phyloP scores from a whole-genome alignment of 306 rosid species.

The Amphicarpaea edgeworthii region DNA sequence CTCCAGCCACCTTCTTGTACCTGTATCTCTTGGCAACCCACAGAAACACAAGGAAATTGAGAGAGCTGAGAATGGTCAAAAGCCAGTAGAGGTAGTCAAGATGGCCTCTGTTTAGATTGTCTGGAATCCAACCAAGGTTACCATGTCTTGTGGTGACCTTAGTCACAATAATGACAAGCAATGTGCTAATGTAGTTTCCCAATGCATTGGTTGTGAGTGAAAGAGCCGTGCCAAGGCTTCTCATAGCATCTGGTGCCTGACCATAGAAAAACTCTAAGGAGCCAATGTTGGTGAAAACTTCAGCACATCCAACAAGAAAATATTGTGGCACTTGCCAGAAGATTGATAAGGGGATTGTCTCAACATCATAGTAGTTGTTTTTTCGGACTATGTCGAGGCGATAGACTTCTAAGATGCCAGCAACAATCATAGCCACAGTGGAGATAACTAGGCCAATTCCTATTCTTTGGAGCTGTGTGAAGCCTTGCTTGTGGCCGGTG shows the following conservation, averaged over 20 bases:
- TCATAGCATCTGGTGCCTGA: slow-evolving; percentile 89
- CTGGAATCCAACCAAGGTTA: slow-evolving; percentile 84
- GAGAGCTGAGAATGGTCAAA: slow-evolving; percentile 65
- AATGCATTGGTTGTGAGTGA: slow-evolving; percentile 71
- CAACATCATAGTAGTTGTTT: slow-evolving; percentile 64
- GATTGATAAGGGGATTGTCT: slow-evolving; percentile 74
- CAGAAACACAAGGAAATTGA: slow-evolving; percentile 67
- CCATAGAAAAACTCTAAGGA: slow-evolving; percentile 74
- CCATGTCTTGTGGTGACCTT: slow-evolving; percentile 65
- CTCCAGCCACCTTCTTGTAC: slow-evolving; percentile 61
- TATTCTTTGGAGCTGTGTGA: slow-evolving; percentile 81
- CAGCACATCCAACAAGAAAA: slow-evolving; percentile 85
- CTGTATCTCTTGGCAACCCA: slow-evolving; percentile 67
- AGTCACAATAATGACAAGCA: slow-evolving; percentile 74
- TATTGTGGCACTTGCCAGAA: slow-evolving; percentile 93
- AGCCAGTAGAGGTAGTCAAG: slow-evolving; percentile 86
- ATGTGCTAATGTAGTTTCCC: slow-evolving; percentile 78
- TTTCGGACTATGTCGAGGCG: slow-evolving; percentile 58
- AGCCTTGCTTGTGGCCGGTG: slow-evolving; percentile 77
- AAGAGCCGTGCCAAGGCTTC: slow-evolving; percentile 85
- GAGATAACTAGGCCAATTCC: slow-evolving; percentile 83
- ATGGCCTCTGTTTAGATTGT: slow-evolving; percentile 81
- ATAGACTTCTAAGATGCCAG: slow-evolving; percentile 74
- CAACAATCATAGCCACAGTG: slow-evolving; percentile 65
- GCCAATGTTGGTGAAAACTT: slow-evolving; percentile 75